These are phyloP conservation scores for Balakata baccata DNA, from an alignment of 345 rosid genomes.

Conservation along the genomic window DNA sequence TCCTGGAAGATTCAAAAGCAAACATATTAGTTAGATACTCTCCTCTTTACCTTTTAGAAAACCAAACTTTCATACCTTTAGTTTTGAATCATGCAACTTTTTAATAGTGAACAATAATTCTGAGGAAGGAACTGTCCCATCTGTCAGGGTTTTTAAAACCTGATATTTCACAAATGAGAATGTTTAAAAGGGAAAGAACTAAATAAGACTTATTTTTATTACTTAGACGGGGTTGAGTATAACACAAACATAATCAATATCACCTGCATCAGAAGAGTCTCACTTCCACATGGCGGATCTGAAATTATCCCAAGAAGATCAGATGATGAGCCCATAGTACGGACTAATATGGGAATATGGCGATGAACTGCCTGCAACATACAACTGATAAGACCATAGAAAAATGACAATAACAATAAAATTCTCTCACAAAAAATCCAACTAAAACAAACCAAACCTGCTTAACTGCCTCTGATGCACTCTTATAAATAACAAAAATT, in stretches of 20 bases:
- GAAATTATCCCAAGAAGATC: conserved; percentile 87
- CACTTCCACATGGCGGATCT: conserved; percentile 90
- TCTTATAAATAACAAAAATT: conserved; percentile 62
- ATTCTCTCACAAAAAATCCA: conserved; percentile 8
- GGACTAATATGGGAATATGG: conserved; percentile 88
- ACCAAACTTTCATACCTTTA: conserved; percentile 55
- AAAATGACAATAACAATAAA: conserved; percentile 11
- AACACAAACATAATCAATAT: conserved; percentile 13
- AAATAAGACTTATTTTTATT: conserved; percentile 9
- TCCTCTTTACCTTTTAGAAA: conserved; percentile 1
- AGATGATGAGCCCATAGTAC: conserved; percentile 92
- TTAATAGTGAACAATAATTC: conserved; percentile 68
- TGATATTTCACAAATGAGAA: conserved; percentile 30
- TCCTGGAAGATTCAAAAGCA: conserved; percentile 58
- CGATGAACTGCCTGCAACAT: conserved; percentile 76
- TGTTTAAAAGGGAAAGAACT: conserved; percentile 11
- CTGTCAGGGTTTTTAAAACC: conserved; percentile 90
- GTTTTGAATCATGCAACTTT: conserved; percentile 78
- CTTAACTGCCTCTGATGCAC: conserved; percentile 64
- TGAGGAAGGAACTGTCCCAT: conserved; percentile 69
- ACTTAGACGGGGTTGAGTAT: conserved; percentile 12
- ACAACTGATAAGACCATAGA: conserved; percentile 21
- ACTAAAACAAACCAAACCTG: conserved; percentile 50
- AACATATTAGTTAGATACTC: conserved; percentile 25
- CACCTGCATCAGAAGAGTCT: conserved; percentile 85